Base-by-base conservation (phyloP, 805 yeast species). In the Kodamaea restingae region DNA sequence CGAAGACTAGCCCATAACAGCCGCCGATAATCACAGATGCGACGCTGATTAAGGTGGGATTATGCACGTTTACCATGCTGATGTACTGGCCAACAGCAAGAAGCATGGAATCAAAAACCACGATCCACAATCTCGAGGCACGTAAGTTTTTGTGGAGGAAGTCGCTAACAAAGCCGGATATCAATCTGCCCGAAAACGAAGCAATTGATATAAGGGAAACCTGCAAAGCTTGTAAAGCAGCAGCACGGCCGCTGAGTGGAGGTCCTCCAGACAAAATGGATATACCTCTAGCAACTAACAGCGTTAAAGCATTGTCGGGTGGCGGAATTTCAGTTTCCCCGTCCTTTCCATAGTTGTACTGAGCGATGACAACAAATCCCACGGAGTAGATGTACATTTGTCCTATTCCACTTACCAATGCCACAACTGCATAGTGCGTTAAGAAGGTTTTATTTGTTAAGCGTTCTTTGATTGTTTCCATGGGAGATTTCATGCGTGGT, bases 361-460 rank as follows among this genome's bases (percentile, higher is more conserved):
- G 73, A 2, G 74, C 71, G 3, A 61, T 55, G 7, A 81, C 84
- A n/a, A 84, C 70, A 50, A 79, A 84, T 0, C 95, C 95, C 25
- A 84, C 80, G 2, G 84, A 73, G 51, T 71, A 84, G 18, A 84
- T 83, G 52, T 83, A 84, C 57, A 77, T 74, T 54, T 83, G 90
- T 3, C 88, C 85, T 31, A 79, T 65, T 1, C 86, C 81, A 52
- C 81, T 75, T 32, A 76, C 59, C 4, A 75, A 56, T 0, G 84
- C 76, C 17, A 81, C 63, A n/a, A 78, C 66, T 5, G 76, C 32
- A 47, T 69, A 80, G 46, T 78, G 81, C 7, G 71, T 59, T 14
- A 80, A 44, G 42, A 79, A 84, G 4, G 51, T 41, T 35, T 46
- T 60, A 38, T 54, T 46, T 9, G 49, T 39, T 3, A 64, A 28